These are phyloP conservation scores for Ascosphaera aggregata DNA, from an alignment of 2,329 filamentous ascomycete genomes.

Conservation along the genomic window DNA sequence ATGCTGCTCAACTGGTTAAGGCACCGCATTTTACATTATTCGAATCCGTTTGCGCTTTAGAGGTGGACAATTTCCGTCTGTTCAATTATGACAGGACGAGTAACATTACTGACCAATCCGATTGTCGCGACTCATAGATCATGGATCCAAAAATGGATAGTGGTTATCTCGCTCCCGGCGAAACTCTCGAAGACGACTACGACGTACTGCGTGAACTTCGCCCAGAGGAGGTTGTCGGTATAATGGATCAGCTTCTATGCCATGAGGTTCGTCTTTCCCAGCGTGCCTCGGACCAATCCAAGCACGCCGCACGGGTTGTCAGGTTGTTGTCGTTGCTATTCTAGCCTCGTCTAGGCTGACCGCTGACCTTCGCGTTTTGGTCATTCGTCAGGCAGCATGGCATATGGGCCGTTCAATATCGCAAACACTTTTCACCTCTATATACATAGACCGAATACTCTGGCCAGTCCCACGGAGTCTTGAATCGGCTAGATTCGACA, in stretches of 20 bases:
- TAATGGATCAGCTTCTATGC: constrained; percentile 81
- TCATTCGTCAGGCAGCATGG: constrained; percentile 55
- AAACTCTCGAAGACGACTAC: constrained; percentile 56
- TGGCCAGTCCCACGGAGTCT: constrained; percentile 43
- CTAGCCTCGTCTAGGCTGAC: too few species aligned
- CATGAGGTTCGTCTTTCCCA: constrained; percentile 40
- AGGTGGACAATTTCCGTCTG: constrained; percentile 19
- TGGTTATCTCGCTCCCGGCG: constrained; percentile 53
- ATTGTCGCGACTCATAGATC: constrained; percentile 34
- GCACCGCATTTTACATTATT: constrained; percentile 89
- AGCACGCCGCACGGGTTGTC: too few species aligned
- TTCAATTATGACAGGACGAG: background rate
- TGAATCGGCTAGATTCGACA: constrained; percentile 38
- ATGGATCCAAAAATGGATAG: constrained; percentile 99
- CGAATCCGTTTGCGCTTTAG: constrained; percentile 61
- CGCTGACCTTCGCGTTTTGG: too few species aligned
- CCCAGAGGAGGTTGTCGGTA: constrained; percentile 64
- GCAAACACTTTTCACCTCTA: constrained; percentile 79
- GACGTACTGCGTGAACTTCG: constrained; percentile 44
- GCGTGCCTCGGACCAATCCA: background rate
- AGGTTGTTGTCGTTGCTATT: too few species aligned
- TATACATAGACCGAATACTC: constrained; percentile 69
- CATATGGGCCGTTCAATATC: constrained; percentile 88
- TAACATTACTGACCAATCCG: background rate
- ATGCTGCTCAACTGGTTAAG: constrained; percentile 67